phyloP scores from a whole-genome alignment of 2,329 filamentous ascomycete species.

The Botrytis fragariae region DNA sequence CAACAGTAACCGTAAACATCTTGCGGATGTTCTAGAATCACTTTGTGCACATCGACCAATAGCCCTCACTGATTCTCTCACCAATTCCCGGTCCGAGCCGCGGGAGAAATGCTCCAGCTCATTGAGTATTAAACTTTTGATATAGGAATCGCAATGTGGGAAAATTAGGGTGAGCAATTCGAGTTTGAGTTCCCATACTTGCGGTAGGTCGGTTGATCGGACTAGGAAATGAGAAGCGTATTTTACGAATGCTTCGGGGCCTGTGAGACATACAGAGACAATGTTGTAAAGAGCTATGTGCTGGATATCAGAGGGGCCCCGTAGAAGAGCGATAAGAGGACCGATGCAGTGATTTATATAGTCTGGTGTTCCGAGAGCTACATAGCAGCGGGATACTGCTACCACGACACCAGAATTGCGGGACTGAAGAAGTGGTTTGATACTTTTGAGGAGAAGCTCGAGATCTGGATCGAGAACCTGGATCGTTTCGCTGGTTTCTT shows the following conservation, averaged over 20 bases:
- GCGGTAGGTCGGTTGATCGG: conserved; percentile 70
- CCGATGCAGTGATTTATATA: conserved; percentile 76
- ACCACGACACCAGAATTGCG: conserved; percentile 91
- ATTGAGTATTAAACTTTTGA: conserved; percentile 83
- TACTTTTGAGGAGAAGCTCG: conserved; percentile 72
- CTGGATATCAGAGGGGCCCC: conserved; percentile 82
- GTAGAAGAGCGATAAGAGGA: conserved; percentile 79
- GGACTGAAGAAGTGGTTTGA: conserved; percentile 83
- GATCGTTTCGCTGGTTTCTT: conserved; percentile 49
- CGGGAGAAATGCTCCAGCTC: conserved; percentile 93
- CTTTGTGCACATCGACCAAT: conserved; percentile 91
- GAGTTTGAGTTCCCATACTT: conserved; percentile 88
- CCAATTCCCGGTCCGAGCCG: conserved; percentile 69
- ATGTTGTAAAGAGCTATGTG: conserved; percentile 92
- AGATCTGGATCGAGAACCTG: conserved; percentile 75
- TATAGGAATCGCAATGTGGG: conserved; percentile 69
- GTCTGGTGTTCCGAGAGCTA: conserved; percentile 75
- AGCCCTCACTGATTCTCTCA: conserved; percentile 85
- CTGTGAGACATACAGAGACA: conserved; percentile 79
- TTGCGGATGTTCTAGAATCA: conserved; percentile 65
- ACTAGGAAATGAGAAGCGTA: conserved; percentile 90
- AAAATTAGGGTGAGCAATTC: conserved; percentile 91
- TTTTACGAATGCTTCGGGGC: conserved; percentile 78
- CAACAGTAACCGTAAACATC: conserved; percentile 80
- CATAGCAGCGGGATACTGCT: conserved; percentile 79